phyloP scores from a whole-genome alignment of 768 basidiomycete genomes.

The Lentinula edodes region DNA sequence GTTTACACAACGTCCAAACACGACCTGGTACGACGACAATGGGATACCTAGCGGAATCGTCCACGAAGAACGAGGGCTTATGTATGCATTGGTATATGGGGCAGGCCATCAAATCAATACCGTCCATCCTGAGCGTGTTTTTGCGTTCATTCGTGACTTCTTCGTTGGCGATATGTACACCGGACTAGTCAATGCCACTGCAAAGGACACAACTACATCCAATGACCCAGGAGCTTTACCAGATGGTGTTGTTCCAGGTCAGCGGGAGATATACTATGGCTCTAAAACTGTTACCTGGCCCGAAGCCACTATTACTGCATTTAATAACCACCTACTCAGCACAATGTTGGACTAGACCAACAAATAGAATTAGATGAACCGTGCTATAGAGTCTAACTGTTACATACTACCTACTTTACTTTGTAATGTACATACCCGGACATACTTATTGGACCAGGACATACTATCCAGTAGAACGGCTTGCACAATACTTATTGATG shows the following conservation, averaged over 20 bases:
- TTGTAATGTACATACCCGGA: too few relatives aligned
- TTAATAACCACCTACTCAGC: background rate
- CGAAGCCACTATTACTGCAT: background rate
- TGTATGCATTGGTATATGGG: slow-evolving; percentile 13
- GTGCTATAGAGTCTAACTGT: background rate
- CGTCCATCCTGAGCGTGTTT: slow-evolving; percentile 10
- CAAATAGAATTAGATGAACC: background rate
- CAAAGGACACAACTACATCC: background rate
- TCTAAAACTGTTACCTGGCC: background rate
- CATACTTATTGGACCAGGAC: too few relatives aligned
- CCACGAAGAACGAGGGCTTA: slow-evolving; percentile 48
- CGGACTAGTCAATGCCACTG: background rate
- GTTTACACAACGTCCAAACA: slow-evolving; percentile 42
- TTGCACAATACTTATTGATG: too few relatives aligned
- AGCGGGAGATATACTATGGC: background rate
- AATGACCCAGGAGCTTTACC: background rate
- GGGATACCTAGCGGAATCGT: slow-evolving; percentile 41
- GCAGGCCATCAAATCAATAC: slow-evolving; percentile 15
- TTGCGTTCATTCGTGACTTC: background rate
- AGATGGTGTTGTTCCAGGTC: background rate
- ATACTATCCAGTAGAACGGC: too few relatives aligned
- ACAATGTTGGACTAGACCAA: background rate
- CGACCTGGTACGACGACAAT: slow-evolving; percentile 40
- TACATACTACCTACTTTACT: background rate
- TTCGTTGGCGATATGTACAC: background rate